Evolutionary conservation across 495 filamentous ascomycete species (phyloP).

Genomic region (Penicillium psychrofluorescens): DNA sequence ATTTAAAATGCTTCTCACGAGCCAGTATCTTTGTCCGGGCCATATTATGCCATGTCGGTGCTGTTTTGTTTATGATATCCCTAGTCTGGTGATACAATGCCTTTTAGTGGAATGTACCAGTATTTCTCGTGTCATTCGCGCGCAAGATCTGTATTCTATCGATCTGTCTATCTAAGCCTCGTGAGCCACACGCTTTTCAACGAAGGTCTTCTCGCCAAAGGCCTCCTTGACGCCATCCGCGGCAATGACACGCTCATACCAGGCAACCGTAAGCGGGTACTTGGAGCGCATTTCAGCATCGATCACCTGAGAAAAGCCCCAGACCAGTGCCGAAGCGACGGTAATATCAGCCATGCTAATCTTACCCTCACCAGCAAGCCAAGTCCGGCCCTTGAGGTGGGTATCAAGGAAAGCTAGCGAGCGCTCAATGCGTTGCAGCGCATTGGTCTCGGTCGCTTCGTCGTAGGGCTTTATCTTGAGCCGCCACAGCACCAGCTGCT

Average conservation of each 20-base stretch:
- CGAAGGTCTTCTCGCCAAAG: constrained; percentile 36
- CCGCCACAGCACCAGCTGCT: constrained; percentile 24
- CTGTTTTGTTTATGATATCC: constrained; percentile 1
- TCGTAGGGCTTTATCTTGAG: constrained; percentile 26
- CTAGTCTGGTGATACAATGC: neutral
- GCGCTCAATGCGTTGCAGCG: constrained; percentile 20
- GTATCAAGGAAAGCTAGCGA: constrained; percentile 35
- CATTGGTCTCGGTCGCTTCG: constrained; percentile 22
- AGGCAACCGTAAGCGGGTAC: constrained; percentile 35
- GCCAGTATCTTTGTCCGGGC: neutral
- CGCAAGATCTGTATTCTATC: too few species aligned
- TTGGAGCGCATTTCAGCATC: constrained; percentile 44
- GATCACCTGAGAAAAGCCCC: constrained; percentile 33
- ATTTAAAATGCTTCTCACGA: neutral
- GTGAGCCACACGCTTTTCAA: constrained; percentile 31
- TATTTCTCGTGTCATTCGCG: too few species aligned
- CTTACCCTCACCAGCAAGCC: constrained; percentile 37
- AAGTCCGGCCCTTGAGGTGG: constrained; percentile 31
- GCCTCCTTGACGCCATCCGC: constrained; percentile 43
- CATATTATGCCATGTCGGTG: neutral
- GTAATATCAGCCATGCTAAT: constrained; percentile 49
- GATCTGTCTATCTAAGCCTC: constrained; percentile 3
- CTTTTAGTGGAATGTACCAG: neutral
- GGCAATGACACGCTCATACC: constrained; percentile 33
- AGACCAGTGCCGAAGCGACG: constrained; percentile 29